Percentiles rank a stretch among this genome's conserved stretches.
These are phyloP conservation scores for Elsinoe arachidis DNA, from an alignment of 2,329 filamentous ascomycete species.

Conservation along the genomic window DNA sequence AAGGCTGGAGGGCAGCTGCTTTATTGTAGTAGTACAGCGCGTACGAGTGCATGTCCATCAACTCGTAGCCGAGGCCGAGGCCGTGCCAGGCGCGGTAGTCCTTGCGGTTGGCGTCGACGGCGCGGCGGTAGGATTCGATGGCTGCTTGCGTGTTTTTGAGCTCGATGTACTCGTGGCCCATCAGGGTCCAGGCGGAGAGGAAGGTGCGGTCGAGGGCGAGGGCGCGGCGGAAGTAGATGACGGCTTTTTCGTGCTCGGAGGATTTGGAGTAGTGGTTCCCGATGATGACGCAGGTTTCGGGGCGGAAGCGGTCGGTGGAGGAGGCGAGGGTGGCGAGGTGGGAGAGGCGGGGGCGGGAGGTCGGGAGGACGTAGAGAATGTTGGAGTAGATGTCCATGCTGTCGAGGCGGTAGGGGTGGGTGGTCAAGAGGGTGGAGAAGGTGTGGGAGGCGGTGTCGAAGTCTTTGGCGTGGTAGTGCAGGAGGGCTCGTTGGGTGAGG, in stretches of 20 bases:
- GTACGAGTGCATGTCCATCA: constrained; percentile 96
- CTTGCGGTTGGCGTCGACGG: constrained; percentile 89
- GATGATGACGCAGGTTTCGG: constrained; percentile 92
- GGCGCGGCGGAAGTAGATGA: constrained; percentile 93
- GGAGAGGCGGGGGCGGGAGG: constrained; percentile 70
- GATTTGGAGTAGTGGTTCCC: constrained; percentile 95
- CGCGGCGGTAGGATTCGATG: constrained; percentile 91
- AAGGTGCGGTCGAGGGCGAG: constrained; percentile 84
- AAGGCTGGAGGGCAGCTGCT: constrained; percentile 83
- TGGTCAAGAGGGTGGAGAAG: constrained; percentile 61
- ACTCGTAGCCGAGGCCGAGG: constrained; percentile 91
- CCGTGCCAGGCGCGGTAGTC: constrained; percentile 99
- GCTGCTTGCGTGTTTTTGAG: constrained; percentile 97
- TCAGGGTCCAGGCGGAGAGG: constrained; percentile 91
- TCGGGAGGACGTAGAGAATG: constrained; percentile 86
- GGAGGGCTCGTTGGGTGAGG: constrained; percentile 76
- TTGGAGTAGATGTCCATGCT: constrained; percentile 94
- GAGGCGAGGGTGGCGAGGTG: constrained; percentile 88
- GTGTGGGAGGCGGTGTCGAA: constrained; percentile 56
- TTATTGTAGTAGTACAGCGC: constrained; percentile 97
- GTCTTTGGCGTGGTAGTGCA: constrained; percentile 84
- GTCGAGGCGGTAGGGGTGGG: constrained; percentile 65
- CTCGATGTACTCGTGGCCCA: constrained; percentile 98
- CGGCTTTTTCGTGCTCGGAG: constrained; percentile 93
- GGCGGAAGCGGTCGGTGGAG: constrained; percentile 87